Evolutionary conservation across 495 filamentous ascomycete genomes (phyloP).

Genomic region (Penicillium diatomitis): DNA sequence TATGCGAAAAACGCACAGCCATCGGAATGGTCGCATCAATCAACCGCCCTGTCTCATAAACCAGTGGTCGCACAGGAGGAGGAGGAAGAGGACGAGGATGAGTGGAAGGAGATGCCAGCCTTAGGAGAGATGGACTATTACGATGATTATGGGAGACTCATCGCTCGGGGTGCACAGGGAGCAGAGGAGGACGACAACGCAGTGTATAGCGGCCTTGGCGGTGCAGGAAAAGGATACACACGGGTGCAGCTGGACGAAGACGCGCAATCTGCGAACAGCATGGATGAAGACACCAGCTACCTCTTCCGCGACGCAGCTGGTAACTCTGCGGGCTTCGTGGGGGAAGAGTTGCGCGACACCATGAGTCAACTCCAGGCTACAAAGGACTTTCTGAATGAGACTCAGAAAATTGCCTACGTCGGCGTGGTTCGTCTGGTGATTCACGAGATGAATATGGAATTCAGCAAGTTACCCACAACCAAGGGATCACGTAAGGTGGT

Average conservation of each 20-base stretch:
- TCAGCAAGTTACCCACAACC: slow-evolving; percentile 44
- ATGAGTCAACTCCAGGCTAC: slow-evolving; percentile 89
- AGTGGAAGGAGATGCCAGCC: slow-evolving; percentile 92
- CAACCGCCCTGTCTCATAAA: slow-evolving; percentile 49
- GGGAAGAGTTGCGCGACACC: slow-evolving; percentile 75
- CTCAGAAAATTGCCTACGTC: slow-evolving; percentile 93
- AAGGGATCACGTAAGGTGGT: slow-evolving; percentile 58
- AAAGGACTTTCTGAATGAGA: slow-evolving; percentile 89
- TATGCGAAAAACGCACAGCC: slow-evolving; percentile 20
- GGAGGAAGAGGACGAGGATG: slow-evolving; percentile 48
- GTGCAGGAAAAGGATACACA: slow-evolving; percentile 91
- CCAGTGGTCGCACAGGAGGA: slow-evolving; percentile 31
- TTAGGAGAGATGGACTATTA: slow-evolving; percentile 88
- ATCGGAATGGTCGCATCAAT: slow-evolving; percentile 91
- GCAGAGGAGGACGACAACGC: slow-evolving; percentile 52
- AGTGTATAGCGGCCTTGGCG: slow-evolving; percentile 66
- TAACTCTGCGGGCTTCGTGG: slow-evolving; percentile 55
- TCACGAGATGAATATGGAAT: slow-evolving; percentile 61
- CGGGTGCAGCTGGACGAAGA: slow-evolving; percentile 90
- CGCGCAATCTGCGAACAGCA: slow-evolving; percentile 81
- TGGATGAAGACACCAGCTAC: slow-evolving; percentile 97
- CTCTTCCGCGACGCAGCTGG: slow-evolving; percentile 66
- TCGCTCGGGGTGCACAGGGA: slow-evolving; percentile 68
- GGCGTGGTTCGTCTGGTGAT: slow-evolving; percentile 76
- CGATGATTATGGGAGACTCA: slow-evolving; percentile 80